Evolutionary conservation across 2,329 filamentous ascomycete species (phyloP), one percentile per base, ranked within the genome.

Genomic region (Ilyonectria mors-panacis): DNA sequence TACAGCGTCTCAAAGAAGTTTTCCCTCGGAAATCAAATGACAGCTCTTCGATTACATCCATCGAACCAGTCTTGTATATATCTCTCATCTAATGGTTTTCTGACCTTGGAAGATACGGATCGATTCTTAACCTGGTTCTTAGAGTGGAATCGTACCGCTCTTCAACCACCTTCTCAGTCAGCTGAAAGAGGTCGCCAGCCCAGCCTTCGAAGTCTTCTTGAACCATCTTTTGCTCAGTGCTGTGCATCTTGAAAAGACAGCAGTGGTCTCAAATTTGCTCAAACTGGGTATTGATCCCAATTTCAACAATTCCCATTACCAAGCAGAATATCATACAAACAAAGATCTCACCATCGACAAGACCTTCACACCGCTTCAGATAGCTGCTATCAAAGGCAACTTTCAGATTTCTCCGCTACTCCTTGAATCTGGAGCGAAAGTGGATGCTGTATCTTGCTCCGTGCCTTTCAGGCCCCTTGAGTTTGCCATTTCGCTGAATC

Each of bases 391-490:
- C 8, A 21, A 26, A 19, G 23, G 35, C 1, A 57, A 57, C 6
- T 12, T 6, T n/a, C 33, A 23, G 2, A 57, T 57, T 8, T 55
- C 26, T 10, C 37, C 2, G 9, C 23, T 39, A 6, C 54, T 63
- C 1, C 12, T 57, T 13, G 21, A 26, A 4, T 10, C 35, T 26
- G n/a, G 23, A 2, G 60, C 60, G 5, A n/a, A 51, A 1, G 8
- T 21, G 17, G 19, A 56, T 12, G 21, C 42, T 33, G 3, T 33
- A 23, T 51, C 60, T 2, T 1, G 1, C 2, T 6, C 9, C 1
- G 3, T 45, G 5, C 60, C 53, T 9, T 58, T 51, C 2, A 21
- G 17, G 15, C 53, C 60, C 9, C 60, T 63, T 44, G 60, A 63
- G 6, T 28, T 63, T 3, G 60, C 60, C n/a, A 44, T 58, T 26